Evolutionary conservation across 148 eudicot species (phyloP).

Genomic region (Rhododendron vialii): DNA sequence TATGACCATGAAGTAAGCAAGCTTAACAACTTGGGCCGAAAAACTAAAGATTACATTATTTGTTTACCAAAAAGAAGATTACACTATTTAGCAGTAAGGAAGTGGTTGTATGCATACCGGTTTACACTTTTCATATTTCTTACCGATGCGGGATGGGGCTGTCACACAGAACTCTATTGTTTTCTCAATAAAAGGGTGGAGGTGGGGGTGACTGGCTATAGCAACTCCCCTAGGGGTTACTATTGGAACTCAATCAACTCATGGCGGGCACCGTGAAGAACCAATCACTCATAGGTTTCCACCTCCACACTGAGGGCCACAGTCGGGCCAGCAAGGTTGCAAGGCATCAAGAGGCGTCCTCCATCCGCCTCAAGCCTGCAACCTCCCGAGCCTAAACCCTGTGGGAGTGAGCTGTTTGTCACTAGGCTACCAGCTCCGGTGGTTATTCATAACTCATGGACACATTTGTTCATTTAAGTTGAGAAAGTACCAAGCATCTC

Average conservation of each 20-base stretch:
- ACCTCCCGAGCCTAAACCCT: background rate
- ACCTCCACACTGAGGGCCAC: background rate
- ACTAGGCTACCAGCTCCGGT: background rate
- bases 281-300: background rate
- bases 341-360: background rate
- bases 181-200: background rate
- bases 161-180: background rate
- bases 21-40: background rate
- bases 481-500: background rate
- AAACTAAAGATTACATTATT: background rate
- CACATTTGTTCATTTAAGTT: background rate
- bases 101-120: background rate
- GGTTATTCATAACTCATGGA: background rate
- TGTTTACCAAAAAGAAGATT: background rate
- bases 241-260: background rate
- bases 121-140: background rate
- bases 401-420: background rate
- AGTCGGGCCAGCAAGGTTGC: background rate
- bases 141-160: background rate
- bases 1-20: background rate
- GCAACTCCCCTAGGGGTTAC: background rate
- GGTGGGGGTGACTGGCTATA: background rate
- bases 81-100: background rate
- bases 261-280: background rate
- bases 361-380: background rate